Conservation (phyloP, 169 alveolate species). For the Cryptosporidium meleagridis region DNA sequence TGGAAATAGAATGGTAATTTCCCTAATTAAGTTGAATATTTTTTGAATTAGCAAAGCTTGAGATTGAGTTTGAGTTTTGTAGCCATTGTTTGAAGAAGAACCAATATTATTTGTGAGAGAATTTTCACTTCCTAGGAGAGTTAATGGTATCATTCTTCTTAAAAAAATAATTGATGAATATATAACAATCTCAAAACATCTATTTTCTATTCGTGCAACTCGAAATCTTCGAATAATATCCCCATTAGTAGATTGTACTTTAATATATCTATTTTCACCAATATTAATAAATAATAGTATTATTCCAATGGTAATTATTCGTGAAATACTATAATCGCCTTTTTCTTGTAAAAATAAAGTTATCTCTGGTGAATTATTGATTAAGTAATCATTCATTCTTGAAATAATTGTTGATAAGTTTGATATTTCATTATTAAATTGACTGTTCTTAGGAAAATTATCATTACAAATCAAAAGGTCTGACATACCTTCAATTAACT, state of each 20-base stretch:
- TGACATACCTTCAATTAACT: conserved; percentile 45
- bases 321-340: conserved; percentile 25
- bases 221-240: conserved; percentile 10
- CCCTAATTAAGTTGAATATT: conserved; percentile 26
- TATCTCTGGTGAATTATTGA: not conserved
- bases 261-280: conserved; percentile 41
- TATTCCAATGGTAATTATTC: conserved; percentile 3
- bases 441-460: not conserved
- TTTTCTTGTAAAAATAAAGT: not conserved
- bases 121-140: not conserved
- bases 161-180: conserved; percentile 39
- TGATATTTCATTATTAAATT: not conserved
- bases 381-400: conserved; percentile 21
- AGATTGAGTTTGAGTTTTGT: not conserved
- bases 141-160: conserved; percentile 17
- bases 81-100: not conserved
- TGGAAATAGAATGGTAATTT: conserved; percentile 11
- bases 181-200: conserved; percentile 33
- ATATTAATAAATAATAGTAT: conserved; percentile 33
- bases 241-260: not conserved
- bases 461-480: conserved; percentile 13
- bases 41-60: conserved; percentile 12
- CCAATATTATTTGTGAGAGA: not conserved
- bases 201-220: conserved; percentile 3
- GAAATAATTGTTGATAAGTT: conserved; percentile 12